phyloP scores from a whole-genome alignment of 176 grass and related monocot genomes.

The Eremochloa ophiuroides region DNA sequence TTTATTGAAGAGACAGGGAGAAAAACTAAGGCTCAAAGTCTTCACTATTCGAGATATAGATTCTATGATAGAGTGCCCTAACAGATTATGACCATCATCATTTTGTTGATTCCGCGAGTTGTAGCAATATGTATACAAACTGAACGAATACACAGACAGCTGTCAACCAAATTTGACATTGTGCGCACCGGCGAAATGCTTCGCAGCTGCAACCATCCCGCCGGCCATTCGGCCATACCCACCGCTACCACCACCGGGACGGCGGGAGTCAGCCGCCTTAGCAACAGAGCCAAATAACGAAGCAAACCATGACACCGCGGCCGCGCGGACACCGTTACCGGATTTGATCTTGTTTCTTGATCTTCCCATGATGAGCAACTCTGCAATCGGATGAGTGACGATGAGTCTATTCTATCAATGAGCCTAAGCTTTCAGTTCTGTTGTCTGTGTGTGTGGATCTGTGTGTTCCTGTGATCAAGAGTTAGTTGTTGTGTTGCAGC shows the following conservation, averaged over 20 bases:
- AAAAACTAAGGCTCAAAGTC: no score
- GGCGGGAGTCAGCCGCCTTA: background rate
- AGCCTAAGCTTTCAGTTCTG: no score
- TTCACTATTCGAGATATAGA: no score
- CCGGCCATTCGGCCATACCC: background rate
- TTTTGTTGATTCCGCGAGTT: no score
- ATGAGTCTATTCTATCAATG: background rate
- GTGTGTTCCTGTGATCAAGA: background rate
- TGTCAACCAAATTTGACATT: slow-evolving; percentile 10
- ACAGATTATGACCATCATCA: no score
- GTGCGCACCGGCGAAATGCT: slow-evolving; percentile 13
- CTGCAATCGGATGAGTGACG: background rate
- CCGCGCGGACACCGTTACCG: background rate
- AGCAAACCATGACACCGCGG: background rate
- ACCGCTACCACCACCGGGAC: no score
- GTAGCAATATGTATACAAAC: no score
- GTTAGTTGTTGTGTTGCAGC: background rate
- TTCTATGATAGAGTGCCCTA: no score
- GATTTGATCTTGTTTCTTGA: background rate
- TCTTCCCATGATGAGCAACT: slow-evolving; percentile 16
- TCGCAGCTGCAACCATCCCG: slow-evolving; percentile 15
- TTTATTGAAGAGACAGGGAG: no score
- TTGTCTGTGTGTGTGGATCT: background rate
- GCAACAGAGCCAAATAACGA: background rate
- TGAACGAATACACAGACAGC: no score